Conservation (phyloP, 2,329 filamentous ascomycete genomes). For the Lomentospora prolificans region DNA sequence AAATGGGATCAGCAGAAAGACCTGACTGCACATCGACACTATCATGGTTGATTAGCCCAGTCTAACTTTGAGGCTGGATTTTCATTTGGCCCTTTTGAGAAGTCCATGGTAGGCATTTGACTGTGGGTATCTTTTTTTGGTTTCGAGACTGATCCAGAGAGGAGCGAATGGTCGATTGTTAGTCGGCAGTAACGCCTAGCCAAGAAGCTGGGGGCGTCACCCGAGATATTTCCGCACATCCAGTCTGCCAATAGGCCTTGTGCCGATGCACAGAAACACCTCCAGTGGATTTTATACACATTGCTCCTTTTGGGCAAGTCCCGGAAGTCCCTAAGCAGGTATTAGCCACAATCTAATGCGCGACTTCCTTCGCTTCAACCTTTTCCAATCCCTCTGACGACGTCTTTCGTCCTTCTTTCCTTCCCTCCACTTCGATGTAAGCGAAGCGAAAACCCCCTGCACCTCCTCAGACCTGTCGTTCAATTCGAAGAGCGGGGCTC, state of each 20-base stretch:
- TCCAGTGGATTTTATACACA: not conserved
- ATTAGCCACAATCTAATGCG: too few species aligned
- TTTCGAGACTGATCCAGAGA: too few species aligned
- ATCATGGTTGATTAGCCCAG: not conserved
- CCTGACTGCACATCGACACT: not conserved
- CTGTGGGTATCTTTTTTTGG: too few species aligned
- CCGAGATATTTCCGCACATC: not conserved
- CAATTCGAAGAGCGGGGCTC: not conserved
- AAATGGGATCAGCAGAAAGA: not conserved
- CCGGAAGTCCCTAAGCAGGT: too few species aligned
- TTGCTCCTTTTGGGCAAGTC: too few species aligned
- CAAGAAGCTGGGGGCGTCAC: too few species aligned
- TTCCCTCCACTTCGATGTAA: not conserved
- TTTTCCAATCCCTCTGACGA: not conserved
- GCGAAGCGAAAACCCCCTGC: not conserved
- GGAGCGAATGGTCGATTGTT: too few species aligned
- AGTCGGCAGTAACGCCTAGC: too few species aligned
- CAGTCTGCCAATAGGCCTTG: not conserved
- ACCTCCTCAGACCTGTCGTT: not conserved
- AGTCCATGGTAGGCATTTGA: too few species aligned
- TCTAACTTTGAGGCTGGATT: not conserved
- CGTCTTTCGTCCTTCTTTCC: too few species aligned
- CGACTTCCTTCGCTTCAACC: too few species aligned
- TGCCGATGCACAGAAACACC: not conserved
- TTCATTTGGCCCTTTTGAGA: too few species aligned